Conservation (phyloP, 495 filamentous ascomycete species). For the Neurospora sp. region DNA sequence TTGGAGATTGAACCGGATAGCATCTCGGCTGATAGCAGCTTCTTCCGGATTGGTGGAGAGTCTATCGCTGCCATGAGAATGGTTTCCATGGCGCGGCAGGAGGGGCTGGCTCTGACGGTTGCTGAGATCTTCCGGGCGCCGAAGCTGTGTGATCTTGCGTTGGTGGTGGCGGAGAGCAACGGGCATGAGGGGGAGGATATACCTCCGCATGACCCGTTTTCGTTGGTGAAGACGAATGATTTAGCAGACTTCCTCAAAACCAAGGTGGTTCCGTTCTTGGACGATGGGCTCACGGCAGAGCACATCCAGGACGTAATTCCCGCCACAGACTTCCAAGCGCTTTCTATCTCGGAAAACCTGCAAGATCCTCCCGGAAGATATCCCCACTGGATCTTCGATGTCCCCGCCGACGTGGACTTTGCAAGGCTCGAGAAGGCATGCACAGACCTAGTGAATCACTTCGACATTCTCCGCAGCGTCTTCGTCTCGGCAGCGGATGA, state of each 20-base stretch:
- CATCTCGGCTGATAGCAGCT: conserved; percentile 48
- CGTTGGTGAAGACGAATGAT: not conserved
- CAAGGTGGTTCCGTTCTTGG: not conserved
- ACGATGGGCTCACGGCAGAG: not conserved
- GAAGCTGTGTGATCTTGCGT: conserved; percentile 36
- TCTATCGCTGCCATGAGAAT: conserved; percentile 61
- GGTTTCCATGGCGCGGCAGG: conserved; percentile 43
- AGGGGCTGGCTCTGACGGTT: conserved; percentile 44
- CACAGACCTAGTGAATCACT: conserved; percentile 28
- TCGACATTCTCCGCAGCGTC: conserved; percentile 54
- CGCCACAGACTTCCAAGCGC: conserved; percentile 51
- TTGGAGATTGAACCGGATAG: conserved; percentile 13
- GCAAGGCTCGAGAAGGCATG: conserved; percentile 34
- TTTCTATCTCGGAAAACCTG: conserved; percentile 47
- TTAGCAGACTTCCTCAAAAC: not conserved
- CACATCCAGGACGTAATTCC: conserved; percentile 39
- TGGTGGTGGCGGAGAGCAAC: not conserved
- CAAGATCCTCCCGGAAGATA: not conserved
- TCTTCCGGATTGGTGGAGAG: conserved; percentile 58
- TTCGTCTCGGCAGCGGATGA: conserved; percentile 39
- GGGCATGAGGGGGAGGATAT: not conserved
- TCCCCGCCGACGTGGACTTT: conserved; percentile 45
- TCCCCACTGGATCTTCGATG: conserved; percentile 33
- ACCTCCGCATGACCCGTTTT: not conserved
- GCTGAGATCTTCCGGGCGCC: conserved; percentile 40